Percentiles rank a stretch among this genome's conserved stretches.
Conservation (phyloP, 2,329 filamentous ascomycete species). For the Alternaria novae-zelandiae region DNA sequence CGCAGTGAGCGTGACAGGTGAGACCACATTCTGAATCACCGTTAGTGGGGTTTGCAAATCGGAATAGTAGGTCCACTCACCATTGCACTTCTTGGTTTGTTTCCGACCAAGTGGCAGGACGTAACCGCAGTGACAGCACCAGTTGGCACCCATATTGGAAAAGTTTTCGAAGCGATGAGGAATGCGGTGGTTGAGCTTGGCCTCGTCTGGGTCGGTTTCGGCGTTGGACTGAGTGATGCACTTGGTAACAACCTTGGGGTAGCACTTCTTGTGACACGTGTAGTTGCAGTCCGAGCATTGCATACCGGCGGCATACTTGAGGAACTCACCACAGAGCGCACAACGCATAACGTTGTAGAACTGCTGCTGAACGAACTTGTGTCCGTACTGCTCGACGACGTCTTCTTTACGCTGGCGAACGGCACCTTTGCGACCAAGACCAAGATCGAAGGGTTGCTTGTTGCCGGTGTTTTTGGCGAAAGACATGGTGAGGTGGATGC, state of each 20-base stretch:
- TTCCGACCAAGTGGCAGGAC: slow-evolving; percentile 93
- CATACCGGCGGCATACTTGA: slow-evolving; percentile 99
- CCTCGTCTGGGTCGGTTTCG: slow-evolving; percentile 96
- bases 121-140: slow-evolving; percentile 99
- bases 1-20: slow-evolving; percentile 88
- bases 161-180: slow-evolving; percentile 97
- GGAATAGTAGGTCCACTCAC: slow-evolving; percentile 56
- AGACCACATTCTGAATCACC: slow-evolving; percentile 77
- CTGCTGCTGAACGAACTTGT: slow-evolving; percentile 98
- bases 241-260: slow-evolving; percentile 94
- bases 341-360: slow-evolving; percentile 99
- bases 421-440: slow-evolving; percentile 91
- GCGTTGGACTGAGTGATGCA: slow-evolving; percentile 99
- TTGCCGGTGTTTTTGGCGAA: slow-evolving; percentile 92
- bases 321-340: slow-evolving; percentile 94
- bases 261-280: slow-evolving; percentile 98
- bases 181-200: slow-evolving; percentile 99
- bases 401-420: slow-evolving; percentile 98
- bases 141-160: slow-evolving; percentile 96
- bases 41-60: slow-evolving; percentile 23
- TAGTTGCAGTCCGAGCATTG: slow-evolving; percentile 99
- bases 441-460: slow-evolving; percentile 81
- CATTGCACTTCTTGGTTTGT: slow-evolving; percentile 89
- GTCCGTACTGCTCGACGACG: slow-evolving; percentile 96
- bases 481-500: slow-evolving; percentile 88